Evolutionary conservation across 192 early-diverging fungal species (phyloP).

Genomic region (Gigaspora rosea): DNA sequence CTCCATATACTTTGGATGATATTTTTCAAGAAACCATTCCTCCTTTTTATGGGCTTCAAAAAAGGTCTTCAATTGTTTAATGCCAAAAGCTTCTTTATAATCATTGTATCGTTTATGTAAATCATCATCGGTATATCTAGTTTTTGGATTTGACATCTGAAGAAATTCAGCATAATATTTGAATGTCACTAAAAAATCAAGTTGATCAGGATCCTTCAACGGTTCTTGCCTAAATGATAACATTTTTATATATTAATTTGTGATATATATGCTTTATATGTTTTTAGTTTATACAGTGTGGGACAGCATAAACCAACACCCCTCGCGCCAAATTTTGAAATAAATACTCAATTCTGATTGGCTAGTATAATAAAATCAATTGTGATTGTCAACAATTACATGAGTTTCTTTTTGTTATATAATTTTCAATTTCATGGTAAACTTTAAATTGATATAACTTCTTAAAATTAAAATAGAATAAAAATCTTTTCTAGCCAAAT

Average conservation of each 20-base stretch:
- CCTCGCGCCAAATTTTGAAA: too few species aligned
- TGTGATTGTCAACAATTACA: too few species aligned
- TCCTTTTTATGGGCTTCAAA: slow-evolving; percentile 76
- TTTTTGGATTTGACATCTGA: slow-evolving; percentile 57
- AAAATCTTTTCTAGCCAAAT: too few species aligned
- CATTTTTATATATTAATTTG: background rate
- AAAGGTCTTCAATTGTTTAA: slow-evolving; percentile 69
- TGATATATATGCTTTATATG: background rate
- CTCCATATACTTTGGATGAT: slow-evolving; percentile 75
- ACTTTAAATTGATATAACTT: too few species aligned
- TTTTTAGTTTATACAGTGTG: background rate
- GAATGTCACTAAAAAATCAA: slow-evolving; percentile 77
- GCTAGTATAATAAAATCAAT: too few species aligned
- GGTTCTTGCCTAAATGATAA: slow-evolving; percentile 15
- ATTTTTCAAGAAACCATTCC: slow-evolving; percentile 94
- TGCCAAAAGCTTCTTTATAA: slow-evolving; percentile 81
- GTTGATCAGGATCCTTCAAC: slow-evolving; percentile 67
- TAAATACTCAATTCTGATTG: too few species aligned
- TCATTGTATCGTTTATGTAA: slow-evolving; percentile 72
- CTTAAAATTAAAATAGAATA: too few species aligned
- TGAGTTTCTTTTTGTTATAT: too few species aligned
- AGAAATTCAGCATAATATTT: slow-evolving; percentile 75
- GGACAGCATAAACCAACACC: too few species aligned
- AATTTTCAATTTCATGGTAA: too few species aligned
- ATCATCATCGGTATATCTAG: slow-evolving; percentile 74